Conservation (phyloP, 768 basidiomycete genomes). For the Tylopilus rubrobrunneus region DNA sequence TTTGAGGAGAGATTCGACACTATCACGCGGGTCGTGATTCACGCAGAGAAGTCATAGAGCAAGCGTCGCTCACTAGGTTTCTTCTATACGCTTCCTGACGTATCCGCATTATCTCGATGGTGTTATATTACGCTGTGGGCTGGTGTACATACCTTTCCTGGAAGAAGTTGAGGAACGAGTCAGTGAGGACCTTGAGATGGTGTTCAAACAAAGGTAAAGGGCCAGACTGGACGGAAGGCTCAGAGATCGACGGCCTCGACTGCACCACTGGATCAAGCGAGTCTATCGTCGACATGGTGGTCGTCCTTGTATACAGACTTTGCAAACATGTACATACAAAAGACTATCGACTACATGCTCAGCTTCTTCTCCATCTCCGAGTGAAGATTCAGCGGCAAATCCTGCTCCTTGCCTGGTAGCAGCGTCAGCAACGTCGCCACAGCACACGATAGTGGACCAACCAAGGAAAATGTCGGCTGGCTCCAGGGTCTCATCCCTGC, state of each 20-base stretch:
- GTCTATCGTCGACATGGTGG: slow-evolving; percentile 24
- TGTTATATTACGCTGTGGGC: slow-evolving; percentile 15
- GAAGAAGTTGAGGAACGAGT: slow-evolving; percentile 82
- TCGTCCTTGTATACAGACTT: neutral
- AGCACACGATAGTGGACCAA: slow-evolving; percentile 29
- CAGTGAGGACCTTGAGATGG: slow-evolving; percentile 59
- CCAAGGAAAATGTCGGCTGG: slow-evolving; percentile 79
- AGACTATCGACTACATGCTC: slow-evolving; percentile 28
- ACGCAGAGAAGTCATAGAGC: neutral
- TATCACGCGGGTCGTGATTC: slow-evolving; percentile 27
- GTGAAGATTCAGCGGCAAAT: slow-evolving; percentile 53
- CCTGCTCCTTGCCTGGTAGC: slow-evolving; percentile 50
- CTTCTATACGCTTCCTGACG: slow-evolving; percentile 76
- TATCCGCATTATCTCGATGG: slow-evolving; percentile 16
- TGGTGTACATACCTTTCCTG: slow-evolving; percentile 63
- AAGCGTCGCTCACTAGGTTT: slow-evolving; percentile 59
- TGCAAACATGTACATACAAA: slow-evolving; percentile 26
- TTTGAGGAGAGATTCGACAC: slow-evolving; percentile 69
- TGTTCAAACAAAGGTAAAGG: slow-evolving; percentile 70
- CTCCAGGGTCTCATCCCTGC: slow-evolving; percentile 81
- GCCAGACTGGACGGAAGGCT: slow-evolving; percentile 35
- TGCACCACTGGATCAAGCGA: slow-evolving; percentile 19
- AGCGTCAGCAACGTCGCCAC: slow-evolving; percentile 1
- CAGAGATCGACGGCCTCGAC: slow-evolving; percentile 26
- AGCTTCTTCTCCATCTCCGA: slow-evolving; percentile 62